Conservation (phyloP, 2,329 filamentous ascomycete genomes). For the Paecilomyces variotii region DNA sequence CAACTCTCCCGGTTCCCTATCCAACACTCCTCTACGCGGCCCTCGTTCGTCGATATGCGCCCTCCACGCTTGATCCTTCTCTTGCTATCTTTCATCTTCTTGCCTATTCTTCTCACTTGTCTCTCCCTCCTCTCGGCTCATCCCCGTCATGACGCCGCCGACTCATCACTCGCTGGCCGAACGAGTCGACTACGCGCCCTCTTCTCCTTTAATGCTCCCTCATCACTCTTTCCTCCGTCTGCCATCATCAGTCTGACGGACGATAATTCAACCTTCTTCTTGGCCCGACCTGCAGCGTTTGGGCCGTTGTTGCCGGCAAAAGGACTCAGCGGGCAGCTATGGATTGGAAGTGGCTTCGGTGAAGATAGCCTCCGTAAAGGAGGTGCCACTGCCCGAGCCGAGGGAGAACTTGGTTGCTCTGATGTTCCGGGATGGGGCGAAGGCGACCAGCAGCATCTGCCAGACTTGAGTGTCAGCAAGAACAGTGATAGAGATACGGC, state of each 20-base stretch:
- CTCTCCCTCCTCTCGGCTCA: slow-evolving; percentile 37
- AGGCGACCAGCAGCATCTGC: slow-evolving; percentile 38
- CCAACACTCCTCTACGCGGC: neutral
- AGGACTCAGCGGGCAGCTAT: slow-evolving; percentile 81
- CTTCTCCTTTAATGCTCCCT: slow-evolving; percentile 66
- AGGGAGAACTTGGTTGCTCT: slow-evolving; percentile 88
- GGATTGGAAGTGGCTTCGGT: slow-evolving; percentile 87
- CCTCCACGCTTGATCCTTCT: slow-evolving; percentile 40
- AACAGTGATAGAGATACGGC: slow-evolving; percentile 12
- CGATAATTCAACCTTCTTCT: slow-evolving; percentile 96
- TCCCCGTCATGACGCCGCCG: slow-evolving; percentile 26
- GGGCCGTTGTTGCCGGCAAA: slow-evolving; percentile 67
- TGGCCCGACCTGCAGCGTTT: slow-evolving; percentile 87
- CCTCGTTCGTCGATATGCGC: slow-evolving; percentile 31
- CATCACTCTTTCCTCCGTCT: slow-evolving; percentile 87
- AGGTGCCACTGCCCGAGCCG: slow-evolving; percentile 44
- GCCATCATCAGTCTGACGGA: slow-evolving; percentile 94
- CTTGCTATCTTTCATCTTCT: slow-evolving; percentile 39
- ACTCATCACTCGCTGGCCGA: slow-evolving; percentile 26
- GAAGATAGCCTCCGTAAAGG: slow-evolving; percentile 63
- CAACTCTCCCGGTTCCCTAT: slow-evolving; percentile 2
- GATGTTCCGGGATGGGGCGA: slow-evolving; percentile 86
- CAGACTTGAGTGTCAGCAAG: slow-evolving; percentile 12
- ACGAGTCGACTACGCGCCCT: slow-evolving; percentile 48
- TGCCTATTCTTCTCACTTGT: slow-evolving; percentile 41